These are phyloP conservation scores for Trichoderma sp. DNA, from an alignment of 2,329 filamentous ascomycete species.

Conservation along the genomic window DNA sequence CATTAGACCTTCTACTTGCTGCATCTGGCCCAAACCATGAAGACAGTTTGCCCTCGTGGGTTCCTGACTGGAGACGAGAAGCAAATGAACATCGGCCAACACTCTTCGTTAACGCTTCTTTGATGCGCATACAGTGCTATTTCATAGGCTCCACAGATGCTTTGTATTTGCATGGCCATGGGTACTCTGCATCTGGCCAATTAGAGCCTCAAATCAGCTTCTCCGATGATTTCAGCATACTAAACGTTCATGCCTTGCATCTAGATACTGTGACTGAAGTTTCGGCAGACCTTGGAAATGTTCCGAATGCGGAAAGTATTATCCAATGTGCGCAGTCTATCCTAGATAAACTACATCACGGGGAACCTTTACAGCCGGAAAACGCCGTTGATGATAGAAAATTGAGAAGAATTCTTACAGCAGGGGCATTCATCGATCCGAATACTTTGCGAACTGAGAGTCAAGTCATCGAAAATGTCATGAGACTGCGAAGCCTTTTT, in stretches of 20 bases:
- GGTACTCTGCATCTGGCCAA: background rate
- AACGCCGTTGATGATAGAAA: background rate
- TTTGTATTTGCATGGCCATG: background rate
- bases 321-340: background rate
- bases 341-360: background rate
- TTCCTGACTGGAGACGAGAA: background rate
- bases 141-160: background rate
- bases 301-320: background rate
- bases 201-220: background rate
- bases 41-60: background rate
- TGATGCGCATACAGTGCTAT: background rate
- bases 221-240: background rate
- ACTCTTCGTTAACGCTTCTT: background rate
- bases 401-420: background rate
- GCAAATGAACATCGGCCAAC: background rate
- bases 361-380: background rate
- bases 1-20: background rate
- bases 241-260: background rate
- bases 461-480: background rate
- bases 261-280: background rate
- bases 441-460: background rate
- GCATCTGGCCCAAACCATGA: background rate
- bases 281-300: background rate
- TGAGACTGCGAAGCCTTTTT: background rate
- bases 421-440: background rate